Conservation (phyloP, 805 yeast genomes). For the Danielozyma ontarioensis region DNA sequence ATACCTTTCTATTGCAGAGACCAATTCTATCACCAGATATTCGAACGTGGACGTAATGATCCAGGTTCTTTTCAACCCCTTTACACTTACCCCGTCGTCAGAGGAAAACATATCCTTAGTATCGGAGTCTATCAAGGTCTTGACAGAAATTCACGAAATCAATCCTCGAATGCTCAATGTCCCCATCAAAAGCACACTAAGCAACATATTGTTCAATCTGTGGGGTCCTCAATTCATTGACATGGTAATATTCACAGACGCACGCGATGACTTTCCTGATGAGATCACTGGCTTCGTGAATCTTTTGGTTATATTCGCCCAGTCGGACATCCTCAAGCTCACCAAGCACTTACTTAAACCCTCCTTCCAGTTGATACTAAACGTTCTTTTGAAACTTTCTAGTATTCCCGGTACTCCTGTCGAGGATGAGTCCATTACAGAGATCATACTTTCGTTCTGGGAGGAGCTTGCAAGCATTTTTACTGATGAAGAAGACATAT, state of each 20-base stretch:
- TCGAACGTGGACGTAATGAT: slow-evolving; percentile 8
- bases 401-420: slow-evolving; percentile 54
- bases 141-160: slow-evolving; percentile 43
- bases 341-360: slow-evolving; percentile 34
- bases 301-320: slow-evolving; percentile 42
- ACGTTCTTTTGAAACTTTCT: slow-evolving; percentile 48
- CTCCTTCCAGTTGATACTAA: slow-evolving; percentile 35
- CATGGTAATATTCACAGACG: slow-evolving; percentile 23
- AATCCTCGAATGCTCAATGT: slow-evolving; percentile 37
- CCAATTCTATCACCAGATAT: slow-evolving; percentile 28
- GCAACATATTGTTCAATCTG: slow-evolving; percentile 33
- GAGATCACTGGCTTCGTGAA: slow-evolving; percentile 39
- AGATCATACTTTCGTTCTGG: slow-evolving; percentile 62
- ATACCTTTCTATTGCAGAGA: slow-evolving; percentile 32
- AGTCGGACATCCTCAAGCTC: slow-evolving; percentile 40
- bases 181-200: slow-evolving; percentile 22
- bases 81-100: neutral
- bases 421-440: slow-evolving; percentile 50
- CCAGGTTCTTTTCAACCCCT: slow-evolving; percentile 14
- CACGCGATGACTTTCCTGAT: slow-evolving; percentile 24
- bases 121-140: slow-evolving; percentile 24
- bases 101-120: slow-evolving; percentile 1
- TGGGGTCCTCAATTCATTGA: slow-evolving; percentile 43
- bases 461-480: slow-evolving; percentile 56
- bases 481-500: slow-evolving; percentile 40